Base-by-base conservation (phyloP, 2,329 filamentous ascomycete genomes). In the Fonsecaea multimorphosa region DNA sequence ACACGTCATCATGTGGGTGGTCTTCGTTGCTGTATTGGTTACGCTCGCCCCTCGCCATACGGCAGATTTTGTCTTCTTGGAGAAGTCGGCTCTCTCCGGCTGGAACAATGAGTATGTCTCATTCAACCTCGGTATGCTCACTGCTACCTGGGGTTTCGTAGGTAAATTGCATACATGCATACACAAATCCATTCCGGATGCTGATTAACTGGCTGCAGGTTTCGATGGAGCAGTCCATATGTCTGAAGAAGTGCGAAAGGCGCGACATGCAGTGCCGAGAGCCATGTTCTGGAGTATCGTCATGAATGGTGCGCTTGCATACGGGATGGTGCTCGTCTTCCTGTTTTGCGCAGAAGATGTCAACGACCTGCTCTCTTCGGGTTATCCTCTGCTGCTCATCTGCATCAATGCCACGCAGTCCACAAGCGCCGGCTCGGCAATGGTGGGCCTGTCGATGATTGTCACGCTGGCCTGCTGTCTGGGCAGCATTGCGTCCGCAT, bases 401-500 rank as follows among this genome's bases (percentile, higher is more conserved):
- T 65, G 61, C 29, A 65, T 68, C 58, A 68, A 68, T 36, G 67
- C 67, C 4, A 69, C 67, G 2, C 46, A 62, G 19, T 69, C 67
- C 36, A 56, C 65, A 16, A 52, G 40, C 2, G 63, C 61, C 1
- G 67, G 64, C 22, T 67, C 65, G 6, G 67, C 67, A 32, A 65
- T 69, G 65, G 58, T 65, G 31, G 64, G 67, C 6, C 27, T 53
- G 11, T 49, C 61, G 11, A 34, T 69, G 58, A 69, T 69, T 34
- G 62, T 64, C 29, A 58, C 63, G 31, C 54, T 69, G 12, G 52
- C 67, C 19, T 57, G 51, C 49, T 56, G 22, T 56, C 38, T 69
- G 19, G 67, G 59, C 53, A 62, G 58, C 31, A 58, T 83, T 4
- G 81, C 82, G 0, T 83, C 82, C 0, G 80, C 78, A 0, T 82